Conservation (phyloP, 371 early-diverging fungal genomes). For the Entomophthora muscae region DNA sequence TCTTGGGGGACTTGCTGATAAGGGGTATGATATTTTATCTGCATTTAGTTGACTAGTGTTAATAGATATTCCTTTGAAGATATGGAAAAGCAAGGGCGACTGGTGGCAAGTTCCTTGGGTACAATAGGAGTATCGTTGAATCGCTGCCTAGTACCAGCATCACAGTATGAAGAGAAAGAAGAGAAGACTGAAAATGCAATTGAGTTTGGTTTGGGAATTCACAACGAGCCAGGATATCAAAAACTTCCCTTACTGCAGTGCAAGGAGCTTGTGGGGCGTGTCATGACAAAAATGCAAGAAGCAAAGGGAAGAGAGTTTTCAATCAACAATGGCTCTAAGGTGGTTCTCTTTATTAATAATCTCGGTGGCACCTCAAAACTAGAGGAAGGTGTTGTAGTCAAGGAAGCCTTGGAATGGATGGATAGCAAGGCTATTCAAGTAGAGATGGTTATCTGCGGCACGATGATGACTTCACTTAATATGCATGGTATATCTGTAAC, state of each 20-base stretch:
- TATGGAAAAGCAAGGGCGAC: conserved; percentile 28
- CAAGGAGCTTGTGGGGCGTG: conserved; percentile 23
- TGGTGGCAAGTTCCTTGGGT: conserved; percentile 32
- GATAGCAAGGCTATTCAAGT: conserved; percentile 18
- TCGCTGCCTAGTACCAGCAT: conserved; percentile 53
- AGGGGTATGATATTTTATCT: background rate
- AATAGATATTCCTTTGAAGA: conserved; percentile 30
- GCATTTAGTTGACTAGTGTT: background rate
- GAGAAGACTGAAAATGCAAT: conserved; percentile 27
- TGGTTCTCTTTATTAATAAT: conserved; percentile 57
- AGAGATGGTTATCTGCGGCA: conserved; percentile 37
- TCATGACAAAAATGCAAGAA: conserved; percentile 32
- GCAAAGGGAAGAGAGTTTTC: conserved; percentile 21
- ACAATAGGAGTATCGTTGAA: conserved; percentile 62
- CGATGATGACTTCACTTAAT: conserved; percentile 52
- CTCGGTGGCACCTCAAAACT: conserved; percentile 51
- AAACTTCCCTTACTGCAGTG: conserved; percentile 26
- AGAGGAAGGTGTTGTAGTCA: conserved; percentile 45
- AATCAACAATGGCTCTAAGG: conserved; percentile 12
- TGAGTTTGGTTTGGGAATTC: conserved; percentile 57
- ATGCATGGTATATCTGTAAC: conserved; percentile 60
- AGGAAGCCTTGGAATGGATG: conserved; percentile 30
- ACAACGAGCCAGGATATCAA: conserved; percentile 49
- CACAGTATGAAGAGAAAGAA: conserved; percentile 19
- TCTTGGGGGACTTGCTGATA: conserved; percentile 42